Base-by-base conservation (phyloP, 2,329 filamentous ascomycete species). In the Dactylellina cionopaga region DNA sequence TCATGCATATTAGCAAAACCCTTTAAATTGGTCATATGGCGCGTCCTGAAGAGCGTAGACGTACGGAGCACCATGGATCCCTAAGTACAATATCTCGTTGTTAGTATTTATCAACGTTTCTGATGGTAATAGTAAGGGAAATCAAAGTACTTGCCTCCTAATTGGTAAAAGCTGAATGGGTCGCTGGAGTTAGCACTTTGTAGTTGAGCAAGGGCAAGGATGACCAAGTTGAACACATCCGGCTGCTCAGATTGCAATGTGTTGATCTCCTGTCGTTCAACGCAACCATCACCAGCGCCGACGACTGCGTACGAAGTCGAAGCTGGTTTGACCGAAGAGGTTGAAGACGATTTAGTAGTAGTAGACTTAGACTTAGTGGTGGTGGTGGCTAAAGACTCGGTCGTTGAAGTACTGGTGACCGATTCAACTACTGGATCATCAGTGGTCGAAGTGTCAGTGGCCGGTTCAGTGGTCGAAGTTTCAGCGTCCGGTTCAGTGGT, bases 151-250 rank as follows among this genome's bases (percentile, higher is more conserved):
- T 41, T 41, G n/a, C 37, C 37, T 9, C 7, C 6, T 10, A 62
- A 19, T 13, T 62, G 58, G 58, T 29, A 62, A 27, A 51, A 62
- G 43, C 44, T 41, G 27, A 46, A 52, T n/a, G 43, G 44, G 5
- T 62, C 31, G 31, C 19, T 52, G 0, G 22, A 37, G 5, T 25
- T 35, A 11, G 58, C 33, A 3, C 5, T 24, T 11, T 62, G 58
- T 3, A 62, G n/a, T 25, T 44, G 33, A 13, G 29, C 17, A 25
- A 62, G 22, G 13, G 44, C 58, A 0, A 62, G 29, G 3, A 62
- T 31, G 13, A 62, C 17, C 2, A 62, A 33, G n/a, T 62, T 62
- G 25, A 62, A 62, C 15, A 52, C 58, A 47, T 62, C 58, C 1
- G 58, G 58, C 27, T 62, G 43, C 3, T 41, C 31, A n/a, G 13